Base-by-base conservation (phyloP, 768 basidiomycete species). In the Boletales sp. region DNA sequence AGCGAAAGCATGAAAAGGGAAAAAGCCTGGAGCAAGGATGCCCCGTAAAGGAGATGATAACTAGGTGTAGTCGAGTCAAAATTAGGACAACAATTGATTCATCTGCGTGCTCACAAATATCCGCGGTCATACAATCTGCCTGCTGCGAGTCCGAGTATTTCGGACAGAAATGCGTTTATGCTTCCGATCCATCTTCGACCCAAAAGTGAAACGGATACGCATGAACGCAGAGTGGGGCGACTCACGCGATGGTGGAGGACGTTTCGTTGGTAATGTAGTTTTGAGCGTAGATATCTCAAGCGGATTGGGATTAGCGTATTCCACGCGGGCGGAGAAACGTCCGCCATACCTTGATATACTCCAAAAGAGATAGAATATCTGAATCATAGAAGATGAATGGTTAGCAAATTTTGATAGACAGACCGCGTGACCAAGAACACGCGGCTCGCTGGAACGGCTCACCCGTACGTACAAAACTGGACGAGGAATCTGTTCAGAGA, bases 101-200 rank as follows among this genome's bases (percentile, higher is more conserved):
- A 27, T 27, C 24, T 7, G 24, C 24, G 40, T 15, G 53, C 73
- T 56, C 56, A 75, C 76, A 79, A 79, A 60, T 79, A 76, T 44
- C 81, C 81, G 18, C 69, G 69, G 43, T 82, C 81, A 55, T 78
- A 79, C 7, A 74, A 61, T 41, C 74, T 69, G 12, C 81, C 81
- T 4, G 73, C 68, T 39, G 76, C 45, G 24, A 79, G 60, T 1
- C 79, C 78, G 35, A 68, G 66, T 2, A 73, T 67, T 32, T 80
- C 62, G 17, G 75, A 64, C 15, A 81, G 62, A 46, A 76, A 72
- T 10, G 79, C 62, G 45, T 82, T 78, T 9, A 71, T 64, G 30
- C 79, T 77, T 10, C 80, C 81, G 29, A 82, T 72, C 69, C 69
- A 74, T 31, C 69, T 72, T 41, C 36, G 45, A 29, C 35, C 14